Base-by-base conservation (phyloP, 2,329 filamentous ascomycete genomes). In the Hymenoscyphus repandus region DNA sequence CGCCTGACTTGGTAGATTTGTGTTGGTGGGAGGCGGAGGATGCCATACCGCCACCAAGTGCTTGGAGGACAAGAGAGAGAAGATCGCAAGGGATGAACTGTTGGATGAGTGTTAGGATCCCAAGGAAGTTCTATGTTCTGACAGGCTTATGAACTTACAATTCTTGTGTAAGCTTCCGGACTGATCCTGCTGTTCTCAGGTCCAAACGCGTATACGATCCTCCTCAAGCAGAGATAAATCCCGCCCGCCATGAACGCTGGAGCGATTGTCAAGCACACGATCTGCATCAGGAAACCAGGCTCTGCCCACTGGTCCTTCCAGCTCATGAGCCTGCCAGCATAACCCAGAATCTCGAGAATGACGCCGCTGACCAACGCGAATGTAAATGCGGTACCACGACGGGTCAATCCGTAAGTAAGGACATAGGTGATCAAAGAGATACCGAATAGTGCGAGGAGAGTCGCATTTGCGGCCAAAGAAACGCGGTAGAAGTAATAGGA, bases 11-110 rank as follows among this genome's bases (percentile, higher is more conserved):
- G 15, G 68, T 57, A 11, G 41, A 39, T 9, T 45, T 36, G 33
- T 49, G 30, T 5, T 22, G 13, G 34, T 54, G 52, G 5, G 52
- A 46, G 15, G 47, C 50, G n/a, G 47, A n/a, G 6, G 49, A 53
- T 2, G 55, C 55, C 45, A 83, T 62, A 27, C 70, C 79, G n/a
- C 80, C 82, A 39, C 82, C 83, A 0, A 72, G 69, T 4, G 76
- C 77, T 62, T 86, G 83, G 0, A 86, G 72, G 34, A 82, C 58
- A 1, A 86, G 73, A 2, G 80, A 80, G 50, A 82, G 51, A 32
- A 85, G 58, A 64, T 86, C 83, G 68, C 78, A 83, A 45, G 78
- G 73, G 58, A 86, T 78, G 68, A 86, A 86, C 73, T 75, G 17
- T 41, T 17, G n/a, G 17, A 1, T 18, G 11, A 41, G 40, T 33